Conservation (phyloP, 345 rosid species). For the Chamaenerion angustifolium region DNA sequence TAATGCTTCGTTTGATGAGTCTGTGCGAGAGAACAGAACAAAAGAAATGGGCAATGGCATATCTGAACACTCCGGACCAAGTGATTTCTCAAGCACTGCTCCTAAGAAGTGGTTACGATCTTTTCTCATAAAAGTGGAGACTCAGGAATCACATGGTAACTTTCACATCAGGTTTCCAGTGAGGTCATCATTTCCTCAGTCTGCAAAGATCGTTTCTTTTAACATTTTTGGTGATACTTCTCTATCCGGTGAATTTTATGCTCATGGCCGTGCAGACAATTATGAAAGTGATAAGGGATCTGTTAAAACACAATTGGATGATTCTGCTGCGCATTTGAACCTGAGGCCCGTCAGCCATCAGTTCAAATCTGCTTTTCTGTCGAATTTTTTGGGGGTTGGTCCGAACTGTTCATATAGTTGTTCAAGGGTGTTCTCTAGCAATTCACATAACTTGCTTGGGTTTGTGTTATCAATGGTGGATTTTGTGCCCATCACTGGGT, state of each 20-base stretch:
- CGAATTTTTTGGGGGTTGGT: slow-evolving; percentile 16
- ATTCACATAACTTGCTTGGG: slow-evolving; percentile 62
- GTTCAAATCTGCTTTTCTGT: slow-evolving; percentile 18
- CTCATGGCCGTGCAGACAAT: slow-evolving; percentile 14
- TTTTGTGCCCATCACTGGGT: slow-evolving; percentile 18
- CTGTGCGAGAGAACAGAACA: slow-evolving; percentile 8
- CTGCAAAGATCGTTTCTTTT: slow-evolving; percentile 80
- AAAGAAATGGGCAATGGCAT: slow-evolving; percentile 10
- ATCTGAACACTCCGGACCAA: slow-evolving; percentile 12
- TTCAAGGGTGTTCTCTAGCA: slow-evolving; percentile 62
- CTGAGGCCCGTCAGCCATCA: slow-evolving; percentile 17
- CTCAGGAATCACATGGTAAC: slow-evolving; percentile 40
- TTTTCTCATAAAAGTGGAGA: slow-evolving; percentile 48
- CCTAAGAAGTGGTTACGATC: slow-evolving; percentile 74
- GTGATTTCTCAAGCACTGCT: slow-evolving; percentile 19
- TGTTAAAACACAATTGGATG: slow-evolving; percentile 15
- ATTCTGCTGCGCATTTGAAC: slow-evolving; percentile 16
- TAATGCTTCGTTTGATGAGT: slow-evolving; percentile 19
- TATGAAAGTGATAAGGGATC: slow-evolving; percentile 17
- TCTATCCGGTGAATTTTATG: slow-evolving; percentile 26
- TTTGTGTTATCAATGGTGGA: slow-evolving; percentile 42
- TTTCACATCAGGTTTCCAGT: slow-evolving; percentile 58
- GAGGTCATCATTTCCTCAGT: slow-evolving; percentile 49
- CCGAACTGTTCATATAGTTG: slow-evolving; percentile 36
- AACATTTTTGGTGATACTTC: slow-evolving; percentile 36